Evolutionary conservation across 768 basidiomycete genomes (phyloP).

Genomic region (Russula virescens): DNA sequence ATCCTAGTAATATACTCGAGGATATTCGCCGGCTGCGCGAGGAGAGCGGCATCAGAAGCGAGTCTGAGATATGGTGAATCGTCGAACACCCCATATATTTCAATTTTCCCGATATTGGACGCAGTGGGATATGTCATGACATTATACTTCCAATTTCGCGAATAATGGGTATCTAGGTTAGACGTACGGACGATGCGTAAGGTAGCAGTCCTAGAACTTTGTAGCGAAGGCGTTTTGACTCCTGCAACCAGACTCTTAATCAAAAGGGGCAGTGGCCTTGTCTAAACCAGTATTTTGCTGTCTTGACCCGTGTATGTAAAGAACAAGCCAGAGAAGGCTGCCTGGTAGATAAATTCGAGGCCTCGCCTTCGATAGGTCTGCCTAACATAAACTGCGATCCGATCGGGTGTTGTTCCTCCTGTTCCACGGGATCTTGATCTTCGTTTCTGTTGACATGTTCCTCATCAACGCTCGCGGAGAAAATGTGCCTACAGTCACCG

Average conservation of each 20-base stretch:
- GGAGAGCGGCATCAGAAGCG: slow-evolving; percentile 12
- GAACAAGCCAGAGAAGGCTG: slow-evolving; percentile 77
- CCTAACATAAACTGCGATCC: slow-evolving; percentile 83
- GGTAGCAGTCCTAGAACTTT: slow-evolving; percentile 78
- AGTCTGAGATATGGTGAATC: neutral
- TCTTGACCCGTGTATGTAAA: slow-evolving; percentile 88
- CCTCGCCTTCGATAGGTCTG: slow-evolving; percentile 79
- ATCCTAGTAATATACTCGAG: slow-evolving; percentile 65
- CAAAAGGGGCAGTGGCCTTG: slow-evolving; percentile 89
- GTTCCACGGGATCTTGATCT: too few relatives aligned
- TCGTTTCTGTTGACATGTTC: too few relatives aligned
- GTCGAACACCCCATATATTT: too few relatives aligned
- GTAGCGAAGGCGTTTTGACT: slow-evolving; percentile 81
- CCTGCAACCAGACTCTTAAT: slow-evolving; percentile 84
- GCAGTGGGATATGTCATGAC: too few relatives aligned
- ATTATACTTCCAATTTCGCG: too few relatives aligned
- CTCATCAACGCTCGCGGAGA: slow-evolving; percentile 28
- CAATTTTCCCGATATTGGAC: too few relatives aligned
- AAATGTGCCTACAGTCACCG: slow-evolving; percentile 38
- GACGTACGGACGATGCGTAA: slow-evolving; percentile 80
- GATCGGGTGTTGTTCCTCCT: too few relatives aligned
- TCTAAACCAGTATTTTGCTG: slow-evolving; percentile 76
- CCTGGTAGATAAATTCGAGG: slow-evolving; percentile 75
- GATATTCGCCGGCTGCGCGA: slow-evolving; percentile 50
- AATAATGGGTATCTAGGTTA: neutral